Evolutionary conservation across 1,284 basidiomycete species (phyloP).

Genomic region (Papiliotrema terrestris): DNA sequence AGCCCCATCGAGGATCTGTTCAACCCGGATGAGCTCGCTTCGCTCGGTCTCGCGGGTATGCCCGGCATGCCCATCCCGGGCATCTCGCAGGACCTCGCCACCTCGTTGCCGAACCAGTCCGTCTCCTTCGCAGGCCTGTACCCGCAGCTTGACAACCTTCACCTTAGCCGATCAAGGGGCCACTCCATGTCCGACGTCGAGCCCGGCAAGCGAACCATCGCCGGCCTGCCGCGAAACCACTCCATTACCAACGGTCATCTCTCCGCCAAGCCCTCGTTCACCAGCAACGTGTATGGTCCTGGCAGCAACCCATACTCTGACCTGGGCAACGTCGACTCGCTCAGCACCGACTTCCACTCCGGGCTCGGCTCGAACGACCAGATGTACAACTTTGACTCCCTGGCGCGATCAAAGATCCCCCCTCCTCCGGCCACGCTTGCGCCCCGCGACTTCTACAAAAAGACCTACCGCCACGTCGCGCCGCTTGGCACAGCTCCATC

Average conservation of each 20-base stretch:
- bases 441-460: slow-evolving; percentile 43
- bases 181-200: slow-evolving; percentile 20
- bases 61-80: slow-evolving; percentile 41
- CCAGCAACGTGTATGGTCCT: slow-evolving; percentile 15
- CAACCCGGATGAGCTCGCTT: slow-evolving; percentile 48
- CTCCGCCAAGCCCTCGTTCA: slow-evolving; percentile 4
- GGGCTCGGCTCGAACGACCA: slow-evolving; percentile 8
- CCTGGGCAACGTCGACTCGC: slow-evolving; percentile 1
- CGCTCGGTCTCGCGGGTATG: slow-evolving; percentile 48
- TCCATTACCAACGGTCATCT: slow-evolving; percentile 2
- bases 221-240: slow-evolving; percentile 19
- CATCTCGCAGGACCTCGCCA: slow-evolving; percentile 7
- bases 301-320: slow-evolving; percentile 19
- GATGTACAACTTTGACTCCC: slow-evolving; percentile 33
- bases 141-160: slow-evolving; percentile 32
- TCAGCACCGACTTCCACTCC: neutral
- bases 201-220: slow-evolving; percentile 23
- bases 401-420: slow-evolving; percentile 26
- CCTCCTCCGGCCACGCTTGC: slow-evolving; percentile 32
- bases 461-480: slow-evolving; percentile 44
- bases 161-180: slow-evolving; percentile 19
- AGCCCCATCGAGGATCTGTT: slow-evolving; percentile 45
- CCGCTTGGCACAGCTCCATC: slow-evolving; percentile 42
- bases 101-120: slow-evolving; percentile 7
- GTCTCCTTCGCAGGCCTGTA: slow-evolving; percentile 41